These are phyloP conservation scores for Didymella arachidicola DNA, from an alignment of 2,329 filamentous ascomycete species.

Conservation along the genomic window DNA sequence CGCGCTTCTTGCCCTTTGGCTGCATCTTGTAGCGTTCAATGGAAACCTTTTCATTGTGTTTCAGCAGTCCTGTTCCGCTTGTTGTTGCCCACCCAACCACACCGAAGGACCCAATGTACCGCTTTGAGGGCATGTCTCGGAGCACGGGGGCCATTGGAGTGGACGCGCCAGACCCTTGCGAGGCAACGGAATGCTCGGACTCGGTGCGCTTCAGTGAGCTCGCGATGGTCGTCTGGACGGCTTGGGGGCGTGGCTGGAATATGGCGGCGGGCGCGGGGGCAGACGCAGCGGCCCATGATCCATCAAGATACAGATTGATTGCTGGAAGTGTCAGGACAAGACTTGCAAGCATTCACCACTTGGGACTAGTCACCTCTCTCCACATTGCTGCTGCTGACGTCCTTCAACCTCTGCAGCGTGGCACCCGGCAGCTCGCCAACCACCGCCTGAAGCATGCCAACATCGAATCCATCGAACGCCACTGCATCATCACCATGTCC, in stretches of 20 bases:
- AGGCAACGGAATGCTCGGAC: conserved; percentile 34
- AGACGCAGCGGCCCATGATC: conserved; percentile 62
- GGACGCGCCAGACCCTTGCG: conserved; percentile 30
- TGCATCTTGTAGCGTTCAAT: conserved; percentile 87
- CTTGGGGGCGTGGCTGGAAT: conserved; percentile 27
- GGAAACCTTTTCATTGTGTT: conserved; percentile 80
- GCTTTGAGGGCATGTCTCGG: conserved; percentile 60
- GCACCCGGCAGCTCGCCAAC: conserved; percentile 61
- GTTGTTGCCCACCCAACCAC: conserved; percentile 90
- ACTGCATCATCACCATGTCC: conserved; percentile 20
- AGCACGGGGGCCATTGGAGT: conserved; percentile 31
- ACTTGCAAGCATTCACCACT: background rate
- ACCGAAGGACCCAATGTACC: conserved; percentile 92
- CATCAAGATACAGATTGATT: conserved; percentile 71
- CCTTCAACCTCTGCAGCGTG: conserved; percentile 58
- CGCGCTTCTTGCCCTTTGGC: conserved; percentile 55
- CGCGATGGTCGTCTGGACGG: conserved; percentile 36
- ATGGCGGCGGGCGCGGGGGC: conserved; percentile 20
- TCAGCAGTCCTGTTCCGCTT: conserved; percentile 77
- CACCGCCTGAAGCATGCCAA: conserved; percentile 63
- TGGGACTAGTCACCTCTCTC: conserved; percentile 54
- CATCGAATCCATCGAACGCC: conserved; percentile 58
- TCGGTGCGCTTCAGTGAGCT: conserved; percentile 37
- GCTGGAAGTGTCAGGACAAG: conserved; percentile 48
- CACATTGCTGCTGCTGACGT: conserved; percentile 61